These are phyloP conservation scores for Naegleria gruberi DNA, from an alignment of 208 protist species.

Conservation along the genomic window DNA sequence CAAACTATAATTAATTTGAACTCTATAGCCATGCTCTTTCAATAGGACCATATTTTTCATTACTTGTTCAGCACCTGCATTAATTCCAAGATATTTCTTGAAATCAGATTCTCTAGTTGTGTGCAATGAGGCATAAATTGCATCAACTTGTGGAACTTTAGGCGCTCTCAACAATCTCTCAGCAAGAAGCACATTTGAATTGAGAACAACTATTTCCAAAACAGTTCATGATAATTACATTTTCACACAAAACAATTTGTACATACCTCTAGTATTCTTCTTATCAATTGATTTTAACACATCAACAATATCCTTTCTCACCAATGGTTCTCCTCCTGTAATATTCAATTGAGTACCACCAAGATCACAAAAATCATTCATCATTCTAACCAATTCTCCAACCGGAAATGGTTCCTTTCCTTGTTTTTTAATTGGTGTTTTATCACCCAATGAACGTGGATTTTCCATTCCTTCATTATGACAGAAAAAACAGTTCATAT, in stretches of 20 bases:
- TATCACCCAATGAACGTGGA: not conserved
- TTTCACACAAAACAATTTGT: no score
- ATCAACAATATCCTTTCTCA: not conserved
- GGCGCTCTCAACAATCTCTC: constrained; percentile 20
- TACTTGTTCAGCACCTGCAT: not conserved
- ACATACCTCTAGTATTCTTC: not conserved
- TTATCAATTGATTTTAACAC: not conserved
- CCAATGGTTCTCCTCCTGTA: constrained; percentile 2
- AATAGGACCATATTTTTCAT: constrained; percentile 27
- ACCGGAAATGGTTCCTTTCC: not conserved
- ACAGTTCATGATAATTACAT: no score
- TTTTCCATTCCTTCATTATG: constrained; percentile 28
- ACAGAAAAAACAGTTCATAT: constrained; percentile 27
- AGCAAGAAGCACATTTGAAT: not conserved
- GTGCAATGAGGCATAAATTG: constrained; percentile 25
- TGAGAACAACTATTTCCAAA: not conserved
- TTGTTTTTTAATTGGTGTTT: constrained; percentile 5
- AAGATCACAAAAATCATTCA: constrained; percentile 14
- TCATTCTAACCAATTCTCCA: not conserved
- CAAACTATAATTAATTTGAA: constrained; percentile 29
- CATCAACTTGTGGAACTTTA: constrained; percentile 24
- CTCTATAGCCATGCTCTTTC: constrained; percentile 22
- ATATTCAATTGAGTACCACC: constrained; percentile 26
- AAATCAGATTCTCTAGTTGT: constrained; percentile 6
- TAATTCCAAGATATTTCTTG: constrained; percentile 13